Conservation (phyloP, 768 basidiomycete genomes). For the Russula dissimulans region DNA sequence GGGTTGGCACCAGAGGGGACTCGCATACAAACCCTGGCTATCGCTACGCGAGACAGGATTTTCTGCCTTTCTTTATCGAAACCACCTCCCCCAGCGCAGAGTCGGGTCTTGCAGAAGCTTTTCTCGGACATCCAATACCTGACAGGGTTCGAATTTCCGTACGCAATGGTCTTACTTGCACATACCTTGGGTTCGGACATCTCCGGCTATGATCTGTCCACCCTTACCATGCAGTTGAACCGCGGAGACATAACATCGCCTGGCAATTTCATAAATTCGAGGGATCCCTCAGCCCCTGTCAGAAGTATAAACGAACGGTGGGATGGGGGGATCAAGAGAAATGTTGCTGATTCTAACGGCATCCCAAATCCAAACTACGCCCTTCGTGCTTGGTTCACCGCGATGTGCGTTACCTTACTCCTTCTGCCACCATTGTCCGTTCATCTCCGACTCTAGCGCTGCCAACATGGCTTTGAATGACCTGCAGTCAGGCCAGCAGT, state of each 20-base stretch:
- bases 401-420: background rate
- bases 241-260: background rate
- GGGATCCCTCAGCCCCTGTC: background rate
- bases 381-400: slow-evolving; percentile 14
- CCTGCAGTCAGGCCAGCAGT: background rate
- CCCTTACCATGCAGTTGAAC: background rate
- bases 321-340: background rate
- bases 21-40: background rate
- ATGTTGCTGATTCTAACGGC: background rate
- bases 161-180: background rate
- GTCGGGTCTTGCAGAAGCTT: background rate
- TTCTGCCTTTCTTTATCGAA: background rate
- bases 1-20: background rate
- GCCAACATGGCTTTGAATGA: background rate
- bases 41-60: background rate
- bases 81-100: background rate
- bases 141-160: slow-evolving; percentile 11
- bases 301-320: slow-evolving; percentile 1
- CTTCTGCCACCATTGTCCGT: background rate
- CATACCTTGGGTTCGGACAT: background rate
- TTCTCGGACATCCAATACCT: slow-evolving; percentile 6
- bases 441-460: background rate
- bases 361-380: background rate
- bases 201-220: slow-evolving; percentile 8
- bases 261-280: background rate